These are phyloP conservation scores for Colletotrichum tanaceti DNA, from an alignment of 2,329 filamentous ascomycete genomes.

Conservation along the genomic window DNA sequence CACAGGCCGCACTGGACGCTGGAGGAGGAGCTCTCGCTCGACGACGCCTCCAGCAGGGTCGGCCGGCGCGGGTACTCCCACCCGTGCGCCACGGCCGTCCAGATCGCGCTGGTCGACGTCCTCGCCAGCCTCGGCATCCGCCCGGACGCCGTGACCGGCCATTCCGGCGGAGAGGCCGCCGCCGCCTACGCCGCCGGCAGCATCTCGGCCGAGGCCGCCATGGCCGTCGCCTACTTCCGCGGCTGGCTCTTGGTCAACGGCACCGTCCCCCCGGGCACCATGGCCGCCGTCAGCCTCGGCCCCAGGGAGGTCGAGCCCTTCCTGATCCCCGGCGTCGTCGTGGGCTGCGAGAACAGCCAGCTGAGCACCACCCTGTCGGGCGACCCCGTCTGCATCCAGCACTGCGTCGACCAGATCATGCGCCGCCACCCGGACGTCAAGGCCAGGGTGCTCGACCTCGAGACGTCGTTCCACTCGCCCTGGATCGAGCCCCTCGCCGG, in stretches of 20 bases:
- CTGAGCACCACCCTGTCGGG: constrained; percentile 47
- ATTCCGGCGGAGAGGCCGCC: constrained; percentile 58
- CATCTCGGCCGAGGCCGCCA: constrained; percentile 51
- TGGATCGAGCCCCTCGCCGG: constrained; percentile 42
- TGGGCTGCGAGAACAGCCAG: constrained; percentile 50
- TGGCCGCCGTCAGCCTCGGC: constrained; percentile 55
- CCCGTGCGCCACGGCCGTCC: constrained; percentile 50
- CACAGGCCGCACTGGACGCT: constrained; percentile 43
- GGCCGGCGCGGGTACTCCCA: constrained; percentile 41
- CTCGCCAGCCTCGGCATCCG: constrained; percentile 49
- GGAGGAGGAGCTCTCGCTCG: constrained; percentile 44
- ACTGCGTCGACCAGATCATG: constrained; percentile 47
- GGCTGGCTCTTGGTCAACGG: constrained; percentile 46
- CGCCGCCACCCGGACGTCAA: constrained; percentile 46
- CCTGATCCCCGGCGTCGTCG: constrained; percentile 44
- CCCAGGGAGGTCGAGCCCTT: constrained; percentile 46
- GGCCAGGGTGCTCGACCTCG: constrained; percentile 50
- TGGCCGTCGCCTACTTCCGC: constrained; percentile 54
- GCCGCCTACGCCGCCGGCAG: constrained; percentile 56
- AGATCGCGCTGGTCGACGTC: constrained; percentile 56
- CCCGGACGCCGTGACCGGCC: constrained; percentile 53
- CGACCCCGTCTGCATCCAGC: constrained; percentile 42
- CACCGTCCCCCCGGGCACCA: constrained; percentile 47
- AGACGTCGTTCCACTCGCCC: constrained; percentile 57
- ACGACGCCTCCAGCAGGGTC: constrained; percentile 43